A percentile compares a stretch with the other conserved stretches of the same genome.
phyloP scores from a whole-genome alignment of 129 eudicot species.

The Tagetes patula region DNA sequence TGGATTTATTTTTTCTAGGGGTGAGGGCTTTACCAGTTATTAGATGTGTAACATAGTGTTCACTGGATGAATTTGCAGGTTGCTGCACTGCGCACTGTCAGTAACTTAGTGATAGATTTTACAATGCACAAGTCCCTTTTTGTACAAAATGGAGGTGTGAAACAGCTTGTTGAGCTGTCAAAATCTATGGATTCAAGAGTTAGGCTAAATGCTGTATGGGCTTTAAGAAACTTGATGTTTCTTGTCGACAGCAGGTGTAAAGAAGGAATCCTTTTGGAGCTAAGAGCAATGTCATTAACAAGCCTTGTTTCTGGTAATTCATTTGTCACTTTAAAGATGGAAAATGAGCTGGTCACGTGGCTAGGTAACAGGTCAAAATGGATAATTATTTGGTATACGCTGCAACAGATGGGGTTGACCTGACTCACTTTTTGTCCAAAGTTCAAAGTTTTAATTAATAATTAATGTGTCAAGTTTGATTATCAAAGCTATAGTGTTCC shows the following conservation, averaged over 20 bases:
- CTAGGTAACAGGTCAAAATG: not conserved
- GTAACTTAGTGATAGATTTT: conserved; percentile 81
- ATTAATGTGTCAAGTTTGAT: not conserved
- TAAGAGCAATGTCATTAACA: conserved; percentile 59
- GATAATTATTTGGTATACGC: not conserved
- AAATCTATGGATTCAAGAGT: conserved; percentile 83
- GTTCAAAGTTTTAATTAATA: not conserved
- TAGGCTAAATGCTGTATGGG: conserved; percentile 79
- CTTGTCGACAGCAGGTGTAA: conserved; percentile 67
- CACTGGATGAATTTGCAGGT: conserved; percentile 45
- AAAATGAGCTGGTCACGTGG: not conserved
- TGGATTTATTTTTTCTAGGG: not conserved
- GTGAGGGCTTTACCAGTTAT: not conserved
- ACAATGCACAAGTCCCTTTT: conserved; percentile 58
- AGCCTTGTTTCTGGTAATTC: conserved; percentile 79
- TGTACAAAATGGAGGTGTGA: conserved; percentile 70
- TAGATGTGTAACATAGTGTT: conserved; percentile 4
- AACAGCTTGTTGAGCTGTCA: conserved; percentile 86
- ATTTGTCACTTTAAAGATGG: not conserved
- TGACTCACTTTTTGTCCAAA: not conserved
- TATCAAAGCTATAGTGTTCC: not conserved
- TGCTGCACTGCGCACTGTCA: conserved; percentile 79
- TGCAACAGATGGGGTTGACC: conserved; percentile 1
- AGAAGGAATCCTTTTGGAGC: conserved; percentile 67
- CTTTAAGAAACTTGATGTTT: conserved; percentile 86